Base-by-base conservation (phyloP, 305 asterid species). In the Rubia occidens region DNA sequence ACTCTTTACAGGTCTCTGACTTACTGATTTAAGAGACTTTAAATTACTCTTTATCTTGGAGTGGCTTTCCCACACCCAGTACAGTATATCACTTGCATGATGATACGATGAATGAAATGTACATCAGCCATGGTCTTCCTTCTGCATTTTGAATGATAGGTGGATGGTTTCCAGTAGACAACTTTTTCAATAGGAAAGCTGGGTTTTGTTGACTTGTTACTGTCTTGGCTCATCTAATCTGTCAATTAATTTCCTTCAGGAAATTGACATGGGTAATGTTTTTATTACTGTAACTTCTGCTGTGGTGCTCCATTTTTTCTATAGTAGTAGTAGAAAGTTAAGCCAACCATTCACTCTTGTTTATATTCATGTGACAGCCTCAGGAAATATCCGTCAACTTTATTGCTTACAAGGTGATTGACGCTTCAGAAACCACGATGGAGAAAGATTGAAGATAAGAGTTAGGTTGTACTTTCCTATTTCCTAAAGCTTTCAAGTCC, bases 321-420 rank as follows among this genome's bases (percentile, higher is more conserved):
- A n/a, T 21, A 56, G 35, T 10, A 13, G 24, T 47, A 49, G 44
- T 68, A 9, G 37, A 17, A 29, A 26, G 40, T 65, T 29, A 51
- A 51, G 62, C 24, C 58, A 43, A 32, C 44, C 45, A 71, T 71
- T 79, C 75, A 60, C 76, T 24, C 51, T 7, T 66, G 3, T 66
- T 74, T 69, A 17, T 64, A 32, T 80, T 54, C 64, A 74, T 68
- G 67, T 45, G 24, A 68, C 97, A 95, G 99, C 99, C 53, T 91
- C 99, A 9, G 99, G 99, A 70, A 91, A 91, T 80, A 80, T 91
- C 73, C 83, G 88, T 70, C 97, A 94, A 81, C 95, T 91, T 63
- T 91, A 89, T 85, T 91, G 89, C 86, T 76, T 84, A 70, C 97
- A 85, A 70, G 95, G 96, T 44, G 99, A 89, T 64, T 83, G 64